These are phyloP conservation scores for Baorangia bicolor DNA, from an alignment of 768 basidiomycete genomes.

Conservation along the genomic window DNA sequence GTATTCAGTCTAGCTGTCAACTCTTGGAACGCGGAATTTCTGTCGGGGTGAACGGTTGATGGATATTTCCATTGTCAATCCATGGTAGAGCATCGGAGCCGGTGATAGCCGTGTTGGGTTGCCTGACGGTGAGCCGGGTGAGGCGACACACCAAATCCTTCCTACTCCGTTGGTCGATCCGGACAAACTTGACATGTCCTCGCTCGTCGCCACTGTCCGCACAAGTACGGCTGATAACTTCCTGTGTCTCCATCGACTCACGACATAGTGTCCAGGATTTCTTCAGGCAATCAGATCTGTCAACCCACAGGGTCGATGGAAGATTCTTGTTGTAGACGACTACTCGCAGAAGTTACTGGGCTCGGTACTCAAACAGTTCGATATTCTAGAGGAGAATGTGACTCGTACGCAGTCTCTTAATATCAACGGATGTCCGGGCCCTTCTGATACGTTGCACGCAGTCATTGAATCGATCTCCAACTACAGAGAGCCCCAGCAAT, in stretches of 20 bases:
- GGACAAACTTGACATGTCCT: constrained; percentile 34
- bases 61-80: too few relatives aligned
- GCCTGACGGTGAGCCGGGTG: background rate
- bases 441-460: constrained; percentile 34
- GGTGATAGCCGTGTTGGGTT: constrained; percentile 17
- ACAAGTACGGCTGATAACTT: constrained; percentile 37
- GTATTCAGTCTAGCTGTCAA: constrained; percentile 2
- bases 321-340: constrained; percentile 96
- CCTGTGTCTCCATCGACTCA: background rate
- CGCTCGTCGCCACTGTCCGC: constrained; percentile 46
- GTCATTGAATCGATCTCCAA: constrained; percentile 91
- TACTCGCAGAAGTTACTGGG: constrained; percentile 81
- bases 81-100: too few relatives aligned
- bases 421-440: background rate
- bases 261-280: constrained; percentile 55
- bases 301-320: constrained; percentile 87
- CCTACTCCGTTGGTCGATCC: background rate
- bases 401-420: constrained; percentile 62
- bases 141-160: background rate
- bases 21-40: background rate
- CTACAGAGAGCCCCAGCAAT: constrained; percentile 77
- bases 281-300: constrained; percentile 86
- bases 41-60: background rate
- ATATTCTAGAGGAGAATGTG: constrained; percentile 94
- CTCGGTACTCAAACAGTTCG: constrained; percentile 87